Percentiles rank a stretch among this genome's conserved stretches.
Conservation (phyloP, 164 flowering plant species). For the Macadamia integrifolia region DNA sequence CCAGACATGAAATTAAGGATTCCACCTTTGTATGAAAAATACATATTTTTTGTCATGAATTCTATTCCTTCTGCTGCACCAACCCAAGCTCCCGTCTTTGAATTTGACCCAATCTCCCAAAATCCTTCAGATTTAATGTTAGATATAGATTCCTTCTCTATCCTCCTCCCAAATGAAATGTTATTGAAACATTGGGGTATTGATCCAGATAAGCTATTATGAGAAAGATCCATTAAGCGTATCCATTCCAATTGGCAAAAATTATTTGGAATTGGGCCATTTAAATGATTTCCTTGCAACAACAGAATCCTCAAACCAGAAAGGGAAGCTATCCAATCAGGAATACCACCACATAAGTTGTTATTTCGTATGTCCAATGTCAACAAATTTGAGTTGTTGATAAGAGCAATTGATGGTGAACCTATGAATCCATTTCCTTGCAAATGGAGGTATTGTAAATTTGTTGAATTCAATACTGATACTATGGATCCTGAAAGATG, state of each 20-base stretch:
- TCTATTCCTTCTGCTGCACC: neutral
- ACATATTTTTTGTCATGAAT: constrained; percentile 10
- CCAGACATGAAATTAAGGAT: constrained; percentile 7
- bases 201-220: constrained; percentile 1
- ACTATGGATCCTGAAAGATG: neutral
- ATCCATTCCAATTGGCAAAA: neutral
- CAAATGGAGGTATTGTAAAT: neutral
- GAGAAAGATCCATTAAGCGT: constrained; percentile 4
- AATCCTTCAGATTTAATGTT: too few relatives aligned
- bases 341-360: neutral
- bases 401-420: neutral
- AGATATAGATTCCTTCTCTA: too few relatives aligned
- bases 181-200: neutral
- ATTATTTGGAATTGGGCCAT: constrained; percentile 2
- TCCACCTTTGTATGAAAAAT: constrained; percentile 3
- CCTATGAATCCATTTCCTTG: constrained; percentile 4
- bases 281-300: constrained; percentile 3
- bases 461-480: neutral
- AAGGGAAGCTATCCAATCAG: too few relatives aligned
- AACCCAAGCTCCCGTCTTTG: too few relatives aligned
- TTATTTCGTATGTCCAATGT: neutral
- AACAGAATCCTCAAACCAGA: neutral
- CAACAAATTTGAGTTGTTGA: neutral
- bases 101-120: too few relatives aligned
- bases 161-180: neutral